Conservation (phyloP, 73 alveolate genomes). For the Halteria grandinella region DNA sequence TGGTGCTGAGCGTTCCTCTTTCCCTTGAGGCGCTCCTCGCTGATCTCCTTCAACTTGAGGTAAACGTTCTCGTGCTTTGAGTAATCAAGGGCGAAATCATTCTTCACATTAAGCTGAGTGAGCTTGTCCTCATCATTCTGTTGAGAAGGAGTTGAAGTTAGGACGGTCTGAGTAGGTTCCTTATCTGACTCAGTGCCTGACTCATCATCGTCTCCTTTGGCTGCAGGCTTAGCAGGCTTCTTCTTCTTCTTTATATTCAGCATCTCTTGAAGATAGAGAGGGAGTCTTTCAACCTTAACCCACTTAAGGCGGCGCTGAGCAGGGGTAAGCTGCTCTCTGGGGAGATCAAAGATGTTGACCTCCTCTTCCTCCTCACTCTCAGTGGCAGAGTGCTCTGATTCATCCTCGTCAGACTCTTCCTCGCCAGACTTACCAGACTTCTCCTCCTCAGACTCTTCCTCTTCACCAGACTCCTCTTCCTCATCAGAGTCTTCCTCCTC, state of each 20-base stretch:
- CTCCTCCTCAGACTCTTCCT: conserved; percentile 60
- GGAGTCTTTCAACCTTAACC: conserved; percentile 76
- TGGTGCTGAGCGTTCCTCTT: conserved; percentile 44
- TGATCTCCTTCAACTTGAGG: conserved; percentile 31
- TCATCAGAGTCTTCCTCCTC: conserved; percentile 19
- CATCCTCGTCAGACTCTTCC: conserved; percentile 61
- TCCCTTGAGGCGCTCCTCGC: conserved; percentile 43
- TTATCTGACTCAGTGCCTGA: too few species aligned
- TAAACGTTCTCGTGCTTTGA: conserved; percentile 34
- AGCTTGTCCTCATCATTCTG: neutral
- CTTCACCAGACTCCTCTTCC: conserved; percentile 54
- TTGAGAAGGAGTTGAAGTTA: neutral
- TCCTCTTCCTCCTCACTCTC: conserved; percentile 65
- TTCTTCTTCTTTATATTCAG: conserved; percentile 18
- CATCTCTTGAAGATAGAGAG: conserved; percentile 17
- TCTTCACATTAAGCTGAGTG: too few species aligned
- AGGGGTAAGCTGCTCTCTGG: conserved; percentile 76
- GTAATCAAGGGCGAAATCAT: too few species aligned
- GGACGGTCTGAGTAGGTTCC: conserved; percentile 41
- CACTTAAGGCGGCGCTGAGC: conserved; percentile 83
- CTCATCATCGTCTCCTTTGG: neutral
- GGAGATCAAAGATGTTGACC: conserved; percentile 19
- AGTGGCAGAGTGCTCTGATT: conserved; percentile 24
- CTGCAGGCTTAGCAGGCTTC: neutral
- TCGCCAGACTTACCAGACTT: conserved; percentile 12